Percentiles rank a stretch among this genome's conserved stretches.
These are phyloP conservation scores for barrel medic (Medicago truncatula) DNA, from an alignment of 306 rosid species.

Conservation along the genomic window DNA sequence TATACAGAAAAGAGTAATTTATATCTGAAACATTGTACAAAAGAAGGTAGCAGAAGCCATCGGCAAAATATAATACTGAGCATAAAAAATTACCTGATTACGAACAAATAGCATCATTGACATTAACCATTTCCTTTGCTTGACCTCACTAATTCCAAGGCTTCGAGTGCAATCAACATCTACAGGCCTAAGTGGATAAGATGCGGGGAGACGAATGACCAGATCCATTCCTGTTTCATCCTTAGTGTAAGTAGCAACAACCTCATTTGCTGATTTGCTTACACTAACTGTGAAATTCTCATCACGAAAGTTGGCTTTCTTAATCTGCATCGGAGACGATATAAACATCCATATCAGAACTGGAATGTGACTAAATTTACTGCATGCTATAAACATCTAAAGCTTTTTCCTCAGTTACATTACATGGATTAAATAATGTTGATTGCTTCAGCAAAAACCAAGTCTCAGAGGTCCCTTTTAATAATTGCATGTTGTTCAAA, in stretches of 20 bases:
- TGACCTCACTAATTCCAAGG: conserved; percentile 88
- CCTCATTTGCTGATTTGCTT: conserved; percentile 95
- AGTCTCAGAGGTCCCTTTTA: neutral
- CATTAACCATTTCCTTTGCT: conserved; percentile 96
- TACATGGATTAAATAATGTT: conserved; percentile 6
- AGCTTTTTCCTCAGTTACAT: neutral
- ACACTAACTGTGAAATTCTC: conserved; percentile 87
- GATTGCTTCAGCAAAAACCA: neutral
- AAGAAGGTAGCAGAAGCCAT: conserved; percentile 20
- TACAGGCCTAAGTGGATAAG: conserved; percentile 87
- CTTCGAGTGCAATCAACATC: conserved; percentile 93
- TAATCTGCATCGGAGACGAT: conserved; percentile 69
- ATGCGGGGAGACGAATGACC: conserved; percentile 86
- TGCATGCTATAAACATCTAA: conserved; percentile 9
- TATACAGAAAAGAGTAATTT: conserved; percentile 6
- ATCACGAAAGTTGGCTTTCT: conserved; percentile 74
- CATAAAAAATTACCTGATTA: conserved; percentile 72
- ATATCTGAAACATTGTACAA: conserved; percentile 21
- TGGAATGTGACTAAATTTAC: conserved; percentile 20
- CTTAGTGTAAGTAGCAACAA: conserved; percentile 94
- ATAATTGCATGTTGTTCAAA: neutral
- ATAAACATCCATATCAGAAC: conserved; percentile 33
- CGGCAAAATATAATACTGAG: conserved; percentile 27
- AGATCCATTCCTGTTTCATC: conserved; percentile 98
- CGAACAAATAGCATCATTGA: conserved; percentile 91